Evolutionary conservation across 495 filamentous ascomycete genomes (phyloP).

Genomic region (Achaetomiella virescens): DNA sequence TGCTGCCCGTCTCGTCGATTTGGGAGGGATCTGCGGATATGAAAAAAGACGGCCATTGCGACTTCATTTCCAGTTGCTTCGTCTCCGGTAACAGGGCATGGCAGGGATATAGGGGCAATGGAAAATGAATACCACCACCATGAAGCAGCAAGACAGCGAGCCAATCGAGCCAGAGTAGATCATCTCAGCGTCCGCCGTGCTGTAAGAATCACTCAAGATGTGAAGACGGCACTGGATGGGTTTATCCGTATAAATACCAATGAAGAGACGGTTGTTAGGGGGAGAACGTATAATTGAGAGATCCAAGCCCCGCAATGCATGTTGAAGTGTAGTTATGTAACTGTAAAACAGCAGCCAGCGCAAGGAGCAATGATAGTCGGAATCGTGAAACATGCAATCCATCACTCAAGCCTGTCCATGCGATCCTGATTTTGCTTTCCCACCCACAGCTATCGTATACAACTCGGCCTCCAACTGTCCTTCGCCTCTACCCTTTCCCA

Average conservation of each 20-base stretch:
- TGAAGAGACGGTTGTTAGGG: no score
- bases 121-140: constrained; percentile 30
- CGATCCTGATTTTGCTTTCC: constrained; percentile 3
- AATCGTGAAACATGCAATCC: neutral
- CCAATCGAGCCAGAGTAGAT: constrained; percentile 15
- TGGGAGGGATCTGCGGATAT: constrained; percentile 9
- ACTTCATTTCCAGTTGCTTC: constrained; percentile 24
- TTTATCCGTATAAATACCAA: no score
- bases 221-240: no score
- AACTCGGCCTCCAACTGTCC: neutral
- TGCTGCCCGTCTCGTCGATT: constrained; percentile 14
- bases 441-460: constrained; percentile 5
- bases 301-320: no score
- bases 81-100: constrained; percentile 28
- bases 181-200: neutral
- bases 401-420: neutral
- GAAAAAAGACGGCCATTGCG: constrained; percentile 16
- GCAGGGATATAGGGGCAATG: constrained; percentile 29
- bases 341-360: no score
- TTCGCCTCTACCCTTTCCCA: neutral
- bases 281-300: no score
- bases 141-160: constrained; percentile 13
- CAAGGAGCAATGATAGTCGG: no score
- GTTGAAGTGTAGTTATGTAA: no score
- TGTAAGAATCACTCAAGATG: no score